Conservation (phyloP, 306 rosid genomes). For the Ochetophila trinervis region DNA sequence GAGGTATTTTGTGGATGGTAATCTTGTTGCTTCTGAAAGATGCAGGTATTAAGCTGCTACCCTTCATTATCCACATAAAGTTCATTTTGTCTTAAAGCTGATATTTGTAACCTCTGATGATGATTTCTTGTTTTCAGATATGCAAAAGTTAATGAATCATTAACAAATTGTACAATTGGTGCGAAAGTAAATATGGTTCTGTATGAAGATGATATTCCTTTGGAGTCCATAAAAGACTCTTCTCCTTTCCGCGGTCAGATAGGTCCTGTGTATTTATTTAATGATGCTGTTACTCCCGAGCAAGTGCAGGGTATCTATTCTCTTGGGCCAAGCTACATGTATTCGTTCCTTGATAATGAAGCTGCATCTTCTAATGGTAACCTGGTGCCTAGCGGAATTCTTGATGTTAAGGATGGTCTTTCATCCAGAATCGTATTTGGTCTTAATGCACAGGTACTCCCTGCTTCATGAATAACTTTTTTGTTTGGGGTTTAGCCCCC, state of each 20-base stretch:
- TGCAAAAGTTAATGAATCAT: slow-evolving; percentile 77
- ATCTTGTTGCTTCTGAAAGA: slow-evolving; percentile 89
- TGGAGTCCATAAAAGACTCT: slow-evolving; percentile 61
- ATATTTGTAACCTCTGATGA: slow-evolving; percentile 14
- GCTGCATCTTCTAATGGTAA: slow-evolving; percentile 63
- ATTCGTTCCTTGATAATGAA: slow-evolving; percentile 88
- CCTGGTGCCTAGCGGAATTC: slow-evolving; percentile 69
- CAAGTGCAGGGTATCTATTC: slow-evolving; percentile 84
- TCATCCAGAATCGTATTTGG: slow-evolving; percentile 82
- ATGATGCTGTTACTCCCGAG: slow-evolving; percentile 80
- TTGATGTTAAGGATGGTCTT: slow-evolving; percentile 85
- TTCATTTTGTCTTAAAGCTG: slow-evolving; percentile 3
- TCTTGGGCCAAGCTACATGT: slow-evolving; percentile 99
- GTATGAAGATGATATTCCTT: slow-evolving; percentile 54
- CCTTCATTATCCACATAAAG: slow-evolving; percentile 4
- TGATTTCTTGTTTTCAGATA: slow-evolving; percentile 55
- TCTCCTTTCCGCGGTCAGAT: slow-evolving; percentile 87
- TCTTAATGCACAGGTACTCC: slow-evolving; percentile 90
- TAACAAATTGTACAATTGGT: slow-evolving; percentile 83
- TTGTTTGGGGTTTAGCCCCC: not conserved
- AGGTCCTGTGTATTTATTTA: slow-evolving; percentile 86
- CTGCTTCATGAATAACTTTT: not conserved
- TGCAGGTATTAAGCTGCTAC: slow-evolving; percentile 66
- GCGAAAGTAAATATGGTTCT: slow-evolving; percentile 57
- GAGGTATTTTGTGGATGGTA: slow-evolving; percentile 85